Conservation (phyloP, 164 flowering plant species). For the Vitis cinerea region DNA sequence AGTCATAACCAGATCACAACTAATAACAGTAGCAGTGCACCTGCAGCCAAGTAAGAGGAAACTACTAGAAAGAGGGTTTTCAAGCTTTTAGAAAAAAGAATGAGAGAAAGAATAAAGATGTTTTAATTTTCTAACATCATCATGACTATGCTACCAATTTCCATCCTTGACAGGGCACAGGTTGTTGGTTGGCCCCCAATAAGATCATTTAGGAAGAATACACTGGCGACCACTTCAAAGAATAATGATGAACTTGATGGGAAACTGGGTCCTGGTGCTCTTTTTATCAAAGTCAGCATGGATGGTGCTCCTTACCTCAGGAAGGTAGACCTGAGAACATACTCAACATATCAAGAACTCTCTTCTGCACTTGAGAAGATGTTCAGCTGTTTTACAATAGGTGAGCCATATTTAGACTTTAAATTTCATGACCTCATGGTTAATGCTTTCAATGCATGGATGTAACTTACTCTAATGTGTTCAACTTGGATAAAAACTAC, state of each 20-base stretch:
- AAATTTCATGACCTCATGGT: not conserved
- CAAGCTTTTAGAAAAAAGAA: not conserved
- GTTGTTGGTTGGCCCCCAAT: constrained; percentile 99
- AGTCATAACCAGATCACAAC: constrained; percentile 29
- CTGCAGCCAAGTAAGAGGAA: constrained; percentile 80
- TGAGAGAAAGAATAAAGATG: not conserved
- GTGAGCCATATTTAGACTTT: constrained; percentile 35
- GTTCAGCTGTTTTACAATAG: constrained; percentile 91
- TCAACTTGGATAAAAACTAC: not conserved
- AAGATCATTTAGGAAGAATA: constrained; percentile 77
- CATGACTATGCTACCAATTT: constrained; percentile 8
- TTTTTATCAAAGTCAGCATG: constrained; percentile 97
- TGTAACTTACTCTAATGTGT: not conserved
- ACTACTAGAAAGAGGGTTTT: not conserved
- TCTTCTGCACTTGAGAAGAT: constrained; percentile 90
- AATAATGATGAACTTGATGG: constrained; percentile 87
- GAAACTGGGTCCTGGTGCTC: constrained; percentile 68
- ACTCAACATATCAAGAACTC: constrained; percentile 61
- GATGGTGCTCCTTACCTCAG: constrained; percentile 97
- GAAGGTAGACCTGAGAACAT: constrained; percentile 86
- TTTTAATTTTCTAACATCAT: constrained; percentile 1
- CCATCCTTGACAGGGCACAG: constrained; percentile 66
- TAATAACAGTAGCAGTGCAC: constrained; percentile 50
- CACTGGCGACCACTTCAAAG: constrained; percentile 75
- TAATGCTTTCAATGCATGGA: not conserved